phyloP scores from a whole-genome alignment of 176 grass and related monocot genomes.

The Paspalum vaginatum region DNA sequence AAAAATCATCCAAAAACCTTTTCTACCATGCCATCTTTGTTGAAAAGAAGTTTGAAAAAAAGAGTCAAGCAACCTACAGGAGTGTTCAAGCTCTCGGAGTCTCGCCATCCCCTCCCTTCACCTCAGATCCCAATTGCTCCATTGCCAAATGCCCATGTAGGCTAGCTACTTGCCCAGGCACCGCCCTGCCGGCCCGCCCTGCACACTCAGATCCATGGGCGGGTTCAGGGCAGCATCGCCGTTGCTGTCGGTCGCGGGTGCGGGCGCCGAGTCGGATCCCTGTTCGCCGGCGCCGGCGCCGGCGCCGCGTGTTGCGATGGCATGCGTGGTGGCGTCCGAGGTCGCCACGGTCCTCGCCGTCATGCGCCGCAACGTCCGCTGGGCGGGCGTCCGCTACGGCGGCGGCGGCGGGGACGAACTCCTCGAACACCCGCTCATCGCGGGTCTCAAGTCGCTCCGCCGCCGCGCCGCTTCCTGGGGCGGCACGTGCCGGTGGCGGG shows the following conservation, averaged over 20 bases:
- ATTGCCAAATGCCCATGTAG: constrained; percentile 45
- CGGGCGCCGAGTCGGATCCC: background rate
- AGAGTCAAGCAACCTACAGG: no score
- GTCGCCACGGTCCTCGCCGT: constrained; percentile 92
- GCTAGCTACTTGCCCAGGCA: constrained; percentile 23
- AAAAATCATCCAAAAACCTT: no score
- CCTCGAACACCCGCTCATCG: constrained; percentile 76
- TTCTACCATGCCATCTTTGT: no score
- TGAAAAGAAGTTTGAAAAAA: no score
- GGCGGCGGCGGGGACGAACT: constrained; percentile 59
- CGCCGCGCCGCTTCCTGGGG: constrained; percentile 68
- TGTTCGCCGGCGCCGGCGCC: background rate
- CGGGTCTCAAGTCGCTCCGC: constrained; percentile 75
- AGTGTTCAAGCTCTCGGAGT: background rate
- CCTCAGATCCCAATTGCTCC: constrained; percentile 58
- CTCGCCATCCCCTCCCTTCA: constrained; percentile 1
- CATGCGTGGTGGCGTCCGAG: constrained; percentile 87
- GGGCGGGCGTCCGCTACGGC: constrained; percentile 76
- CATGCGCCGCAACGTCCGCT: constrained; percentile 97
- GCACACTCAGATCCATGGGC: constrained; percentile 48
- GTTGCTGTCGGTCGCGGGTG: background rate
- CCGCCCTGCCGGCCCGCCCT: background rate
- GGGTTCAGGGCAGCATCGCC: constrained; percentile 50
- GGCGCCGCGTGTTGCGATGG: constrained; percentile 52
- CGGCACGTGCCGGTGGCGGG: constrained; percentile 26